These are phyloP conservation scores for Artemisia annua DNA, from an alignment of 129 eudicot genomes.

Conservation along the genomic window DNA sequence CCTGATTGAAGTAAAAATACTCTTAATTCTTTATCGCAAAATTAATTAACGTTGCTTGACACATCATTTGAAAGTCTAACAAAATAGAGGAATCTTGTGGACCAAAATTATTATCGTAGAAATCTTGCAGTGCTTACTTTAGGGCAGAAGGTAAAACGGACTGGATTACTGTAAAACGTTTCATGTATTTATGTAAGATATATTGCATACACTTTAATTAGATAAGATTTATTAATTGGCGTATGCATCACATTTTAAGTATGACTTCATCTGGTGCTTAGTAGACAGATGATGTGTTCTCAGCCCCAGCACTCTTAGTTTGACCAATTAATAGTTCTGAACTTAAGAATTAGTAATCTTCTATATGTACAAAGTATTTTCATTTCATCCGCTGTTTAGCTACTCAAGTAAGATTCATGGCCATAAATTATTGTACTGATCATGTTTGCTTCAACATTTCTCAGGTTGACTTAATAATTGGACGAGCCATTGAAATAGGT, in stretches of 20 bases:
- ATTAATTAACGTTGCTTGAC: no score
- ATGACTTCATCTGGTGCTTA: neutral
- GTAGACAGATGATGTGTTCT: neutral
- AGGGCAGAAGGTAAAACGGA: neutral
- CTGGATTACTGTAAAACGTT: no score
- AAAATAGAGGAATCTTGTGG: neutral
- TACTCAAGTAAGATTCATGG: neutral
- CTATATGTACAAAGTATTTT: neutral
- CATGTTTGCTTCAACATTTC: slow-evolving; percentile 5
- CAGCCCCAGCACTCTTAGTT: neutral
- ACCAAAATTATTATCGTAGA: neutral
- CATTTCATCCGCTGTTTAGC: neutral
- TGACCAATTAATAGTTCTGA: neutral
- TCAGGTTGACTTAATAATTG: slow-evolving; percentile 81
- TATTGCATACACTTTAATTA: neutral
- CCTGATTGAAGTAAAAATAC: no score
- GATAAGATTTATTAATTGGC: neutral
- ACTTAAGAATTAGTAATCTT: neutral
- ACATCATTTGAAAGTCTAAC: no score
- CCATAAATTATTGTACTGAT: neutral
- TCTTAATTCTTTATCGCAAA: no score
- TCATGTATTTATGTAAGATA: no score
- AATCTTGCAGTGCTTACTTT: neutral
- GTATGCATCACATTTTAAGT: neutral
- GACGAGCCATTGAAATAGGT: slow-evolving; percentile 93